Conservation (phyloP, 1,284 basidiomycete genomes). For the Ustilago trichophora region DNA sequence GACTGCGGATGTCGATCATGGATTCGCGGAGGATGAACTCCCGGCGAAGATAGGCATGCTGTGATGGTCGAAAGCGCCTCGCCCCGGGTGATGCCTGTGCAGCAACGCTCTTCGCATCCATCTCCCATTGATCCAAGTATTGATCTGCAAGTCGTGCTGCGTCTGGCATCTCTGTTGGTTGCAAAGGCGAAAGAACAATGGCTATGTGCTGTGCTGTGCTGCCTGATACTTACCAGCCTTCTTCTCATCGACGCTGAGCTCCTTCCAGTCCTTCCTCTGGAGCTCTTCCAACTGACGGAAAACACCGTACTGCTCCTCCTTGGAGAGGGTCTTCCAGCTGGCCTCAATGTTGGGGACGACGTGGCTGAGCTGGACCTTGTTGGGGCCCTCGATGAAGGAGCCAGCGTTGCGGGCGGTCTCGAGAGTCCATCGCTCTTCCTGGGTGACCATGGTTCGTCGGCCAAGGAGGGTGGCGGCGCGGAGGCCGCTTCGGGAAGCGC, state of each 20-base stretch:
- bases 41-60: too few relatives aligned
- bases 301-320: constrained; percentile 83
- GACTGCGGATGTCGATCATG: too few relatives aligned
- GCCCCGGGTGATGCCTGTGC: too few relatives aligned
- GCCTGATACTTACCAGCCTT: constrained; percentile 86
- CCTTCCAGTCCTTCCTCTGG: constrained; percentile 97
- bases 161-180: too few relatives aligned
- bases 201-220: too few relatives aligned
- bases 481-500: constrained; percentile 44
- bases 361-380: constrained; percentile 69
- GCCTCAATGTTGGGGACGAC: constrained; percentile 87
- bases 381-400: constrained; percentile 65
- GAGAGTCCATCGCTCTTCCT: constrained; percentile 64
- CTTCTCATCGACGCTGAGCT: constrained; percentile 90
- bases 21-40: too few relatives aligned
- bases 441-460: constrained; percentile 58
- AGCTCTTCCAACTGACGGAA: constrained; percentile 89
- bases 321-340: constrained; percentile 81
- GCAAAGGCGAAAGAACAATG: too few relatives aligned
- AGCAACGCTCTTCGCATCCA: too few relatives aligned
- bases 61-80: too few relatives aligned
- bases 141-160: too few relatives aligned
- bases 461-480: constrained; percentile 36
- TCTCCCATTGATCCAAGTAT: too few relatives aligned
- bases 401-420: constrained; percentile 62